These are phyloP conservation scores for Pouteria campechiana DNA, from an alignment of 179 eudicot genomes.

Conservation along the genomic window DNA sequence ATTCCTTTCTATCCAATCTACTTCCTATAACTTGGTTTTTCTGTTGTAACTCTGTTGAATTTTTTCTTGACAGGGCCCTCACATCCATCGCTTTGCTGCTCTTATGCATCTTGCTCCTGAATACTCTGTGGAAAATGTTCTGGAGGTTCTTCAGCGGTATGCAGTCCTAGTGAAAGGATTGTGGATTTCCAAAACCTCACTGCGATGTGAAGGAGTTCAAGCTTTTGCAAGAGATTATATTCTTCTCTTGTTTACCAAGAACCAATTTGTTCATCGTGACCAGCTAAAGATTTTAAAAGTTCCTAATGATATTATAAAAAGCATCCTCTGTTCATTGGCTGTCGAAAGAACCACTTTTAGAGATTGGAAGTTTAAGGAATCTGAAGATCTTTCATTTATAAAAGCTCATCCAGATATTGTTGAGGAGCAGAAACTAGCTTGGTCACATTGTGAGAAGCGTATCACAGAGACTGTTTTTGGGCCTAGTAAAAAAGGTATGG, in stretches of 20 bases:
- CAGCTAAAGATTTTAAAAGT: slow-evolving; percentile 19
- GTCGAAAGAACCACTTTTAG: slow-evolving; percentile 31
- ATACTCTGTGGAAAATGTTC: slow-evolving; percentile 42
- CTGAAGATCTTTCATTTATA: slow-evolving; percentile 42
- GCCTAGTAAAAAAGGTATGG: slow-evolving; percentile 2
- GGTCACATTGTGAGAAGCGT: slow-evolving; percentile 23
- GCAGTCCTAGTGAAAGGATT: slow-evolving; percentile 71
- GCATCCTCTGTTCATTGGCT: slow-evolving; percentile 39
- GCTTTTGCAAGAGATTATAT: slow-evolving; percentile 36
- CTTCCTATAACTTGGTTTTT: background rate
- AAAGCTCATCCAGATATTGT: slow-evolving; percentile 41
- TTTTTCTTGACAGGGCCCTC: slow-evolving; percentile 39
- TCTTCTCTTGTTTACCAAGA: slow-evolving; percentile 48
- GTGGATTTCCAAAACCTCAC: slow-evolving; percentile 56
- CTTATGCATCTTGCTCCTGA: slow-evolving; percentile 57
- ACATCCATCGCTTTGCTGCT: slow-evolving; percentile 44
- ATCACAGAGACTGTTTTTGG: slow-evolving; percentile 9
- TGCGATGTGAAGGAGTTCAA: slow-evolving; percentile 13
- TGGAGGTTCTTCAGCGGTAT: slow-evolving; percentile 32
- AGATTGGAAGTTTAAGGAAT: slow-evolving; percentile 77
- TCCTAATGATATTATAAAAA: slow-evolving; percentile 18
- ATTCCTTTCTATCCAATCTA: too few species aligned
- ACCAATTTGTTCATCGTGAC: slow-evolving; percentile 24
- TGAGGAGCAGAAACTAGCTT: slow-evolving; percentile 29
- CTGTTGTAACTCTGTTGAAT: background rate